A percentile compares a stretch with the other conserved stretches of the same genome.
Evolutionary conservation across 2,329 filamentous ascomycete genomes (phyloP).

Genomic region (Botrytis fragariae): DNA sequence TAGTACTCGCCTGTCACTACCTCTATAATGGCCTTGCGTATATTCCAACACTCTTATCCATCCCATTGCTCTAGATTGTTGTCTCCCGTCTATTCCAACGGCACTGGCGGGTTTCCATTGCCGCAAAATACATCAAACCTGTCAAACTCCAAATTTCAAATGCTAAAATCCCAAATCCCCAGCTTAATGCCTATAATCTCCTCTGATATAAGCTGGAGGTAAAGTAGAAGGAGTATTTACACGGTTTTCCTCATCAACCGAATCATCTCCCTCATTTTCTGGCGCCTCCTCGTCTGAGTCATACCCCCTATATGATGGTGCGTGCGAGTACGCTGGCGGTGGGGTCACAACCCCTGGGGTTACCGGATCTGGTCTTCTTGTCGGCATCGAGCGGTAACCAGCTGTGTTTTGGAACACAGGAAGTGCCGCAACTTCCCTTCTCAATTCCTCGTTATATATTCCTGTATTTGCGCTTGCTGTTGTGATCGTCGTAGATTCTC

Average conservation of each 20-base stretch:
- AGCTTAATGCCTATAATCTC: background rate
- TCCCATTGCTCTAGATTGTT: no score
- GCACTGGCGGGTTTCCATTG: no score
- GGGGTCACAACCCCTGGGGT: background rate
- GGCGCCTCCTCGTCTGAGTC: background rate
- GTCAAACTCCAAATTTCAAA: background rate
- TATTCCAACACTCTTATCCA: background rate
- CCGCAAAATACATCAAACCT: background rate
- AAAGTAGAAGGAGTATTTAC: background rate
- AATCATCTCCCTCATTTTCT: background rate
- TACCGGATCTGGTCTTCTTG: background rate
- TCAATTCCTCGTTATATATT: background rate
- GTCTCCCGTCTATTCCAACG: background rate
- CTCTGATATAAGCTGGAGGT: background rate
- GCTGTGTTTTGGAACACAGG: background rate
- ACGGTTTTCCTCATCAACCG: background rate
- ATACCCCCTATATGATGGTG: background rate
- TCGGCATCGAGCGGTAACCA: background rate
- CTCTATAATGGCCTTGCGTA: no score
- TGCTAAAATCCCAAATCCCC: background rate
- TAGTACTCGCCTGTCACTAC: background rate
- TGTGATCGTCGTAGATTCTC: background rate
- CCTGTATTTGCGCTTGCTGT: no score
- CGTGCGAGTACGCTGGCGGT: background rate
- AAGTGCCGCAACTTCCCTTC: background rate